phyloP scores from a whole-genome alignment of 176 grass and related monocot species.

The Oryza meyeriana region DNA sequence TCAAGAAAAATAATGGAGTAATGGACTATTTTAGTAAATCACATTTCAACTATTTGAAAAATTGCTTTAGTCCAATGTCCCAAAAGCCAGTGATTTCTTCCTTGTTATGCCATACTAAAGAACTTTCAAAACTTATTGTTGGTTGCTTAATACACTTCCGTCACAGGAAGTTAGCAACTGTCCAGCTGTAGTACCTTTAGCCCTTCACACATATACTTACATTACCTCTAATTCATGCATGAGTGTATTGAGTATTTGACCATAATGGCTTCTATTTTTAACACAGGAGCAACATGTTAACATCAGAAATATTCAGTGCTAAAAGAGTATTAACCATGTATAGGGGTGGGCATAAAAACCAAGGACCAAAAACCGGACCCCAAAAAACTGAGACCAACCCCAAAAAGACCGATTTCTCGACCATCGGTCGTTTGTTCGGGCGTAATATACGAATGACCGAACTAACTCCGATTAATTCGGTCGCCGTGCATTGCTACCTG shows the following conservation, averaged over 20 bases:
- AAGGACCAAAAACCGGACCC: too few relatives aligned
- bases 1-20: background rate
- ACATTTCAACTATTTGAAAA: background rate
- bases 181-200: background rate
- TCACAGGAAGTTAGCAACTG: background rate
- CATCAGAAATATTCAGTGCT: background rate
- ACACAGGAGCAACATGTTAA: background rate
- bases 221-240: background rate
- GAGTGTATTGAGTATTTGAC: background rate
- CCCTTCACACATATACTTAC: background rate
- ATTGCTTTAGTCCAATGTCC: background rate
- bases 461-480: too few relatives aligned
- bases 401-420: too few relatives aligned
- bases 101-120: slow-evolving; percentile 8
- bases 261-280: background rate
- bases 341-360: too few relatives aligned
- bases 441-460: too few relatives aligned
- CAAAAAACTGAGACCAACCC: too few relatives aligned
- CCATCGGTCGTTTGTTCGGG: too few relatives aligned
- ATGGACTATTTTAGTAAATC: background rate
- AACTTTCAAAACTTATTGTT: background rate
- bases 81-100: background rate
- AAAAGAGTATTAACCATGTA: background rate
- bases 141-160: background rate
- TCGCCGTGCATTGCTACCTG: too few relatives aligned